Base-by-base conservation (phyloP, 2,329 filamentous ascomycete genomes). In the Pseudogymnoascus pannorum region DNA sequence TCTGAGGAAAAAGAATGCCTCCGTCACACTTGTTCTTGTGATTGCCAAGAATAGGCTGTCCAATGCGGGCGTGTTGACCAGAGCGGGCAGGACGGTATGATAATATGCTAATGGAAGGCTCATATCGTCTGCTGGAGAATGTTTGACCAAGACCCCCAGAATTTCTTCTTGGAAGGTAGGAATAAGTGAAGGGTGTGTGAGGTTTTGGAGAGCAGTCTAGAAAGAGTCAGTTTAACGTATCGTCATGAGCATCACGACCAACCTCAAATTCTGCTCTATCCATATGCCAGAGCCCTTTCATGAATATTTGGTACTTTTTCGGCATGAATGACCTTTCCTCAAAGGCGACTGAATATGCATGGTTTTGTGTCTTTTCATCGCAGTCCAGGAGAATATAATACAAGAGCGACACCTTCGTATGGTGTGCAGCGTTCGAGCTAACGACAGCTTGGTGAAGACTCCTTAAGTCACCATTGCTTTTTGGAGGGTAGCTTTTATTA, bases 91-190 rank as follows among this genome's bases (percentile, higher is more conserved):
- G 1, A 88, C 86, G 11, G 87, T 84, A 66, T 92, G 81, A 75
- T 89, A 94, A 75, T 94, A 95, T 9, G 89, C 87, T 26, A 94
- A 79, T 0, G 89, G 82, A 2, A 92, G 79, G 24, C 77, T 80
- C 68, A 84, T 82, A 70, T 91, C 86, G 61, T 79, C 77, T 57
- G 80, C 76, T 42, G 79, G 76, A 36, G 85, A 79, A 65, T 85
- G 81, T 36, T 82, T 80, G 59, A 90, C 83, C 4, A 94, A 81
- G 4, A 82, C 81, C 24, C 82, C 81, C 66, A 94, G 80, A 59
- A 95, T 92, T 64, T 95, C 89, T 74, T 94, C 90, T 61, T 89
- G 83, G 69, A 94, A 95, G 60, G 91, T 91, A 35, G 89, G 86
- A 18, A 87, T 85, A 4, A 95, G 80, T 1, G 88, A 90, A 0